phyloP scores from a whole-genome alignment of 192 early-diverging fungal species.

The Oehlia diaphana region DNA sequence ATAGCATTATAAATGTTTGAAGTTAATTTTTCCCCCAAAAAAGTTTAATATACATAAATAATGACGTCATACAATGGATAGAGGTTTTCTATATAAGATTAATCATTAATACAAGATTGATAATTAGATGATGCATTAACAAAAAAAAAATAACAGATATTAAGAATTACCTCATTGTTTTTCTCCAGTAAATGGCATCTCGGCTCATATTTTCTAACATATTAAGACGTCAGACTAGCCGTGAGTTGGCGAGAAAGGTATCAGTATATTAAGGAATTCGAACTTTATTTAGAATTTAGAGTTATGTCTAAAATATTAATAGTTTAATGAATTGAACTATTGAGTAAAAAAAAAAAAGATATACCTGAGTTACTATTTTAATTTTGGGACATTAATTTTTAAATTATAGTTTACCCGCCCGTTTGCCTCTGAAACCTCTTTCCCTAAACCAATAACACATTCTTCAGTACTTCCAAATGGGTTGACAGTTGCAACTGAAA shows the following conservation, averaged over 20 bases:
- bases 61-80: no score
- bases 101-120: no score
- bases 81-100: no score
- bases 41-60: no score
- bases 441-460: conserved; percentile 52
- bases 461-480: conserved; percentile 76
- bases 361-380: background rate
- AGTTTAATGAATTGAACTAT: no score
- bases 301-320: no score
- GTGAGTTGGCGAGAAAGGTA: conserved; percentile 26
- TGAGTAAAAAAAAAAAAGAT: background rate
- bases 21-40: no score
- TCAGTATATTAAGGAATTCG: background rate
- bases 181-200: conserved; percentile 19
- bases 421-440: conserved; percentile 50
- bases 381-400: background rate
- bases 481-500: conserved; percentile 81
- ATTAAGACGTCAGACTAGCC: conserved; percentile 3
- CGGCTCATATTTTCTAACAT: conserved; percentile 16
- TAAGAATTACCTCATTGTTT: background rate
- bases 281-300: no score
- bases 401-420: conserved; percentile 46
- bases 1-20: background rate
- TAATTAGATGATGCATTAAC: no score
- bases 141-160: no score